Evolutionary conservation across 2,329 filamentous ascomycete genomes (phyloP).

Genomic region (Fusarium tanahbumbuense): DNA sequence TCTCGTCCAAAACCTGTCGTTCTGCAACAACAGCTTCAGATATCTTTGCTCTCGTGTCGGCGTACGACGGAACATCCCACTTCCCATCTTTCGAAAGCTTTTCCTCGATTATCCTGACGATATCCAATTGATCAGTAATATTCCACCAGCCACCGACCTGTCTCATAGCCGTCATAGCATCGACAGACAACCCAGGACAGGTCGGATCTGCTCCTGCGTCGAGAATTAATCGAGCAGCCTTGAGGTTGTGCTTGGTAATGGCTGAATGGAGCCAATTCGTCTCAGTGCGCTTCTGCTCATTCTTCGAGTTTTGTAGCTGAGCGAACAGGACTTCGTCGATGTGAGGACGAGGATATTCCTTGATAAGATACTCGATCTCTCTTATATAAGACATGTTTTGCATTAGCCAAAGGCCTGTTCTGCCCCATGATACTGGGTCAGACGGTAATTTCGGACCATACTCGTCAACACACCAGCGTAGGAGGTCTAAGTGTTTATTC

Average conservation of each 20-base stretch:
- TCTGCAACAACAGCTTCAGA: fast-evolving
- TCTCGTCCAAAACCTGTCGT: neutral
- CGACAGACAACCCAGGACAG: neutral
- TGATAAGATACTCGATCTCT: neutral
- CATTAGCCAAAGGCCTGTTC: constrained; percentile 1
- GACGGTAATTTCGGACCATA: constrained; percentile 2
- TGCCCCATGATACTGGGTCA: neutral
- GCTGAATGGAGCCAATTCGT: constrained; percentile 21
- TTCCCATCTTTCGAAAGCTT: neutral
- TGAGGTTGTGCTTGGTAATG: neutral
- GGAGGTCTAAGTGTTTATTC: neutral
- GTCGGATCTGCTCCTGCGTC: constrained; percentile 6
- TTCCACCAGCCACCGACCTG: fast-evolving
- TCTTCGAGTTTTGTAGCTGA: fast-evolving
- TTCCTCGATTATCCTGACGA: neutral
- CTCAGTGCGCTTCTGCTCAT: neutral
- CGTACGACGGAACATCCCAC: neutral
- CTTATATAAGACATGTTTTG: neutral
- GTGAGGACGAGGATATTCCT: constrained; percentile 14
- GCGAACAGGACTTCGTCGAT: constrained; percentile 4
- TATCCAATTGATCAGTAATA: neutral
- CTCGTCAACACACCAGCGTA: constrained; percentile 17
- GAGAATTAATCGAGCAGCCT: neutral
- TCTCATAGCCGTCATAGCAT: neutral
- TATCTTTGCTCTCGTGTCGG: neutral